Base-by-base conservation (phyloP, 148 eudicot genomes). In the Chenopodium suecicum region DNA sequence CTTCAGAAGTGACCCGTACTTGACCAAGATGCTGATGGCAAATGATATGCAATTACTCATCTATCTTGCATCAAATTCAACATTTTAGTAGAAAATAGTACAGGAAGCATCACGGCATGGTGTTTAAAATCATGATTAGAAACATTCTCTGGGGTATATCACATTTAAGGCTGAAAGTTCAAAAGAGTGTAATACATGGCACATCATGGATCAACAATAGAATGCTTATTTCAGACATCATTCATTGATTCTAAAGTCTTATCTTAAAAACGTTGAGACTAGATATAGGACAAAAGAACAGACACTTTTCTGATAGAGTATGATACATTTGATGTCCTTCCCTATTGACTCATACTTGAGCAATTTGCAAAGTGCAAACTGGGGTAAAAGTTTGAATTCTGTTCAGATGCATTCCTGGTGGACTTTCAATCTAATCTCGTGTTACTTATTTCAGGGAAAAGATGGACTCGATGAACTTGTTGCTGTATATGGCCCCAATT, bases 401-500 rank as follows among this genome's bases (percentile, higher is more conserved):
- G 46, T 75, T 79, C 29, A 48, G 48, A 67, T 25, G 23, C 70
- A 22, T 73, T 13, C 1, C 56, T 17, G 64, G 8, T 37, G 50
- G 54, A 29, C 14, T 46, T 67, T 0, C 67, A 56, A 32, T 66
- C 70, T 70, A 19, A 22, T n/a, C 48, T 76, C 84, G 32, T 73
- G 7, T 74, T 7, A 60, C 77, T 82, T 19, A 4, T 82, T 86
- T 73, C 92, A 95, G 98, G 91, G 98, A 95, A 83, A 95, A 95
- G 86, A 82, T 95, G 86, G 93, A 95, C 89, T 95, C 98, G 70
- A 95, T 95, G 98, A 95, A 95, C 83, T 84, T 93, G 90, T 50
- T 95, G 91, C 87, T 95, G 63, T 95, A 94, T 60, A 95, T 95
- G 98, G 86, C 98, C 12, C 98, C 98, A 56, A 89, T 94, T 85